Evolutionary conservation across 352 stramenopile genomes (phyloP), one percentile per base, ranked within the genome.

Genomic region (Pythium aristosporum): DNA sequence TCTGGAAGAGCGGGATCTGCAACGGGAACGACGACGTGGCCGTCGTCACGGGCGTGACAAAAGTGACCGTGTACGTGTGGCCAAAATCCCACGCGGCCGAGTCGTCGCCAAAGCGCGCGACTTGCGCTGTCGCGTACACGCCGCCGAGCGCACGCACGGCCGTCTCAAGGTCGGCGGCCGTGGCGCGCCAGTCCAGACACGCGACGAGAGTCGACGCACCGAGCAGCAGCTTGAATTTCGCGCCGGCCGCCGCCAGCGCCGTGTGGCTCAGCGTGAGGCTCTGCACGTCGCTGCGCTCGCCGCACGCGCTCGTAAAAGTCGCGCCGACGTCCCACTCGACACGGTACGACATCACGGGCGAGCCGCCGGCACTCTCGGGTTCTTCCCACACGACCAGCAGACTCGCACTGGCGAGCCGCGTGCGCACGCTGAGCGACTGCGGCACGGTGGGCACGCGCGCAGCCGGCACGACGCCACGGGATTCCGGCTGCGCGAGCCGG

Each of bases 261-360:
- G 57, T 60, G 39, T 66, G 46, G 25, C 44, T 72, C 3, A 88
- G 65, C 25, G 69, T 67, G 3, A 93, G n/a, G 21, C 54, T 84
- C 62, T 93, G 84, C 10, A 87, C 85, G 63, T 95, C 84, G 53
- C 73, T 70, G 18, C 68, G 72, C 67, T 95, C 86, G 8, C 86
- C 86, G 47, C 86, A 95, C 32, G 73, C 49, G 47, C 81, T 92
- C 12, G 82, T 85, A 68, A 98, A 98, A 16, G 82, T 87, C n/a
- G 85, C 63, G 15, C 72, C 88, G 21, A 81, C 76, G 75, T 99
- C 96, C 96, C 96, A 99, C 75, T 99, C 96, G n/a, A 98, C 83
- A 20, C 91, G 73, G 72, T 98, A 99, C 42, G 84, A 84, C 5
- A 75, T 87, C 36, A 96, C 74, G 0, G 68, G 52, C 21, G 90